Percentiles rank a stretch among this genome's conserved stretches.
phyloP scores from a whole-genome alignment of 208 protist species.

The Trypanosoma boissoni region DNA sequence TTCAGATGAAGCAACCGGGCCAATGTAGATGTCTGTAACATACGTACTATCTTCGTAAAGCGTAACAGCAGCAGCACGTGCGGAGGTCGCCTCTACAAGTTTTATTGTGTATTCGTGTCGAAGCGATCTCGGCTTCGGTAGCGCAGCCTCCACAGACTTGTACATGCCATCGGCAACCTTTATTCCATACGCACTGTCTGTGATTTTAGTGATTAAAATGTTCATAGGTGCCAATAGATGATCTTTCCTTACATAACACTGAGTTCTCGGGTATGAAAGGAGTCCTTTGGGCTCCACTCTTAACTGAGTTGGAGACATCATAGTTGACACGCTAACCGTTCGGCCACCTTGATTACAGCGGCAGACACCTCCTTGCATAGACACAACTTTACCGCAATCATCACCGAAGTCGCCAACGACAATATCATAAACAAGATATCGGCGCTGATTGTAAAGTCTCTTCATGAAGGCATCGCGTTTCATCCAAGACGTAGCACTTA shows the following conservation, averaged over 20 bases:
- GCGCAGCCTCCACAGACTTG: too few species aligned
- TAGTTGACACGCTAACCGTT: constrained; percentile 3
- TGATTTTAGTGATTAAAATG: too few species aligned
- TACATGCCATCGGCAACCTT: too few species aligned
- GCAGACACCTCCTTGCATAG: constrained; percentile 9
- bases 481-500: constrained; percentile 4
- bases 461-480: constrained; percentile 6
- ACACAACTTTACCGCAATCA: background rate
- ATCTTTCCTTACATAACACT: background rate
- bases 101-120: too few species aligned
- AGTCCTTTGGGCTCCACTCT: background rate
- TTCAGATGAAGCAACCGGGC: background rate
- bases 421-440: constrained; percentile 25
- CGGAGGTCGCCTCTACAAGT: too few species aligned
- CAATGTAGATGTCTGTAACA: background rate
- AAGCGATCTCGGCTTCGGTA: too few species aligned
- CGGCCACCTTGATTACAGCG: constrained; percentile 22
- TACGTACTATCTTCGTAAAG: too few species aligned
- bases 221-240: too few species aligned
- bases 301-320: background rate
- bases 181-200: too few species aligned
- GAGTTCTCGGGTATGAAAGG: background rate
- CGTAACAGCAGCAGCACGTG: too few species aligned
- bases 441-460: constrained; percentile 25
- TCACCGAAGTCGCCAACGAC: constrained; percentile 32